These are phyloP conservation scores for Cyclotella sp. DNA, from an alignment of 108 stramenopile genomes.

Conservation along the genomic window DNA sequence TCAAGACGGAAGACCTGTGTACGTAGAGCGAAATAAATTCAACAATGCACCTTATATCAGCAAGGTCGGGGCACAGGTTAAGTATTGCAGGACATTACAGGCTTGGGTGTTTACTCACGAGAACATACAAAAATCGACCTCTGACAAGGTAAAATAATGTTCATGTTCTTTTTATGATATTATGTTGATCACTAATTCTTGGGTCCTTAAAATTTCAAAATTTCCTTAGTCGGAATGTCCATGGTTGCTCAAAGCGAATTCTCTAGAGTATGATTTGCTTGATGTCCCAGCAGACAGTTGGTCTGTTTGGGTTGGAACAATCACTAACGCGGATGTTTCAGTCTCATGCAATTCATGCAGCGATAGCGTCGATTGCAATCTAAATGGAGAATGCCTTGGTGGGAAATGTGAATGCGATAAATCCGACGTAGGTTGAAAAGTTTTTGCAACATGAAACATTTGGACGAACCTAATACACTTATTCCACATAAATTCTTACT, in stretches of 20 bases:
- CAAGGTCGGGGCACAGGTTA: constrained; percentile 10
- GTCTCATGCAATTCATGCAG: neutral
- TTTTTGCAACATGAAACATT: too few species aligned
- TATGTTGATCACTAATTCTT: neutral
- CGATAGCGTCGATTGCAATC: neutral
- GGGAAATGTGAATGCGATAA: neutral
- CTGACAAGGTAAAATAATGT: neutral
- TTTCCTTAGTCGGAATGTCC: neutral
- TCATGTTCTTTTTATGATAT: neutral
- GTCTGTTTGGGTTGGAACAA: neutral
- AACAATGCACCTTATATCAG: neutral
- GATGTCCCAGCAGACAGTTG: neutral
- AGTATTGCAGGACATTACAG: constrained; percentile 8
- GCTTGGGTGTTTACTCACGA: constrained; percentile 32
- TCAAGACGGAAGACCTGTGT: constrained; percentile 2
- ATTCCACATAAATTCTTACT: too few species aligned
- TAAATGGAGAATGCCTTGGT: neutral
- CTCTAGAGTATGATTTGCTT: neutral
- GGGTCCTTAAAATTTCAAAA: neutral
- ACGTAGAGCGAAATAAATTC: neutral
- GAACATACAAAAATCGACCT: constrained; percentile 18
- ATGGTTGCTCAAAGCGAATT: neutral
- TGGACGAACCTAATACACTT: too few species aligned
- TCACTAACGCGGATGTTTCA: neutral
- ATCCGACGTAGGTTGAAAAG: neutral